Evolutionary conservation across 148 eudicot genomes (phyloP).

Genomic region (Fagopyrum tataricum): DNA sequence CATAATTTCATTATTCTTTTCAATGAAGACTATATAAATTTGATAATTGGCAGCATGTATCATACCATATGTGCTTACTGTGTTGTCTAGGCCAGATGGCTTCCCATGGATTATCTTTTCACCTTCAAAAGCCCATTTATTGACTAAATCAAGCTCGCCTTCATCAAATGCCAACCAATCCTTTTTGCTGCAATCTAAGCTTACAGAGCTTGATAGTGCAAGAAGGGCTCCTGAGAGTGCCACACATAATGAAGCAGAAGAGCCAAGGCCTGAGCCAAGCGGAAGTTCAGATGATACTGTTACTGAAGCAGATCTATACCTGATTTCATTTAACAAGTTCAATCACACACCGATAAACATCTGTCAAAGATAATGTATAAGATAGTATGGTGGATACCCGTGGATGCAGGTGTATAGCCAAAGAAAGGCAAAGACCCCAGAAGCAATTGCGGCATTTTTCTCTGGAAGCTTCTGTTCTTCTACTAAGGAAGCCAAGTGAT

Average conservation of each 20-base stretch:
- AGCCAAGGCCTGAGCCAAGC: conserved; percentile 87
- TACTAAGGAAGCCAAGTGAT: conserved; percentile 43
- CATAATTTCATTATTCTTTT: not conserved
- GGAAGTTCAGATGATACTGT: conserved; percentile 81
- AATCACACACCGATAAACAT: conserved; percentile 18
- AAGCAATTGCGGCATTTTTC: conserved; percentile 54
- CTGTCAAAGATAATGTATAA: not conserved
- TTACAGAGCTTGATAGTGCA: conserved; percentile 55
- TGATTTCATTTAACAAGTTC: conserved; percentile 22
- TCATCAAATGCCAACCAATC: conserved; percentile 65
- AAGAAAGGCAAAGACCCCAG: conserved; percentile 81
- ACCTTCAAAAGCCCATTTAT: conserved; percentile 96
- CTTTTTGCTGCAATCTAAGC: conserved; percentile 40
- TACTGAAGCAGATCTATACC: conserved; percentile 71
- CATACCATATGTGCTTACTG: conserved; percentile 94
- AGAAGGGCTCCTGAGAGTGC: conserved; percentile 72
- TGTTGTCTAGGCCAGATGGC: conserved; percentile 96
- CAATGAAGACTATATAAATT: not conserved
- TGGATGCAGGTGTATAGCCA: conserved; percentile 75
- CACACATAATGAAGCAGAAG: conserved; percentile 93
- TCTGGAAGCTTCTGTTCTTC: conserved; percentile 77
- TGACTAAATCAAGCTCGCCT: conserved; percentile 61
- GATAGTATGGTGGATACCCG: conserved; percentile 47
- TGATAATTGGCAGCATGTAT: not conserved
- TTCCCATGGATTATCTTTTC: conserved; percentile 95